Conservation (phyloP, 176 grass and related monocot species). For the Alloteropsis semialata region DNA sequence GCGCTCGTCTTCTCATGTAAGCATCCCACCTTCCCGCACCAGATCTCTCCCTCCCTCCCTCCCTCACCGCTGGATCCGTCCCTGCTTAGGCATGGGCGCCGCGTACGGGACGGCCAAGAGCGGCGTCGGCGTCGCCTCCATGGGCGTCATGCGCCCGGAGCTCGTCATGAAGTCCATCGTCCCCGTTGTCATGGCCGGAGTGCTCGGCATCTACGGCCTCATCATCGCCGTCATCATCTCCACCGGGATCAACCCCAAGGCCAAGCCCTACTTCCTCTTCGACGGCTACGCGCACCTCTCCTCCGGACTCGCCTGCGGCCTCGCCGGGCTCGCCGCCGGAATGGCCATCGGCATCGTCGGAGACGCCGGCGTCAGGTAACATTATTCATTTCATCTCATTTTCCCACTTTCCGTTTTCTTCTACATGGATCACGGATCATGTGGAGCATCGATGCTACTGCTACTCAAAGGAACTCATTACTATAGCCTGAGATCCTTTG, state of each 20-base stretch:
- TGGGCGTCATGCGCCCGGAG: constrained; percentile 75
- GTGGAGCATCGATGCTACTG: background rate
- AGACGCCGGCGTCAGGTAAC: constrained; percentile 57
- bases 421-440: background rate
- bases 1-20: constrained; percentile 95
- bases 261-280: constrained; percentile 80
- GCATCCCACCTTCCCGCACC: background rate
- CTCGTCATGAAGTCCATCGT: constrained; percentile 89
- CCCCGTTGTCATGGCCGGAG: constrained; percentile 74
- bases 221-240: constrained; percentile 84
- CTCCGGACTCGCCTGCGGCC: constrained; percentile 61
- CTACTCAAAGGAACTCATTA: background rate
- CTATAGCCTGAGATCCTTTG: background rate
- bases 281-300: constrained; percentile 75
- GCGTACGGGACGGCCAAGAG: constrained; percentile 76
- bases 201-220: constrained; percentile 80
- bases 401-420: background rate
- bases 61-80: background rate
- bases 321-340: constrained; percentile 53
- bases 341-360: constrained; percentile 82
- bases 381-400: background rate
- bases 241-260: constrained; percentile 83
- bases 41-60: background rate
- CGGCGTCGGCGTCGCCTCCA: constrained; percentile 66
- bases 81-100: constrained; percentile 56